These are phyloP conservation scores for Dactylellina leptospora DNA, from an alignment of 2,329 filamentous ascomycete species.

Conservation along the genomic window DNA sequence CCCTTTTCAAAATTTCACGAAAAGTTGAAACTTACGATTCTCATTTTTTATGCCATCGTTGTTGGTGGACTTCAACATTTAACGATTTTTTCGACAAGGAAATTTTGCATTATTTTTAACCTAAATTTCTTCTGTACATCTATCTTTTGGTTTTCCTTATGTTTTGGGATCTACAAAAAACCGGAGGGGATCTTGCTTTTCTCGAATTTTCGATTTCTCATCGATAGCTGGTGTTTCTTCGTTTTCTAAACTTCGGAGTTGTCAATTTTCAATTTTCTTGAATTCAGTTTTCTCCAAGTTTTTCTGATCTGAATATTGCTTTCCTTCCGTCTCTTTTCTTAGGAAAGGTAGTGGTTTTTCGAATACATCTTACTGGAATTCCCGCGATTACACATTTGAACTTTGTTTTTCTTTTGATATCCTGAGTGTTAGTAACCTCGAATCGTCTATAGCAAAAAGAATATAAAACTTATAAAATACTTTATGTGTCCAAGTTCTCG, in stretches of 20 bases:
- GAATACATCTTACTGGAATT: background rate
- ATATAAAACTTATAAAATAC: no score
- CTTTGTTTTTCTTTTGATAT: constrained; percentile 3
- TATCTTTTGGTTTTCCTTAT: constrained; percentile 12
- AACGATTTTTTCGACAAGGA: constrained; percentile 6
- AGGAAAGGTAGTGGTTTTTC: constrained; percentile 3
- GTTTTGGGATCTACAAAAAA: constrained; percentile 30
- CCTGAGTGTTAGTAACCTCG: no score
- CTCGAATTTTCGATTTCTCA: constrained; percentile 12
- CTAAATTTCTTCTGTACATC: constrained; percentile 8
- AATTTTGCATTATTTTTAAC: constrained; percentile 6
- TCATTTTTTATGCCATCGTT: constrained; percentile 2
- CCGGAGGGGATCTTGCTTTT: constrained; percentile 33
- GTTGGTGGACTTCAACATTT: background rate
- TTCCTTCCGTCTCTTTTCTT: constrained; percentile 7
- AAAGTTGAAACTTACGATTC: constrained; percentile 35
- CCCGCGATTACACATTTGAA: background rate
- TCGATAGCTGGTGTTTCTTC: background rate
- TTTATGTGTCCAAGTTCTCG: no score
- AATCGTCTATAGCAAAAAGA: no score
- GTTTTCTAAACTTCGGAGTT: constrained; percentile 21
- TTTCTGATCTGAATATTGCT: background rate
- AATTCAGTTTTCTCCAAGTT: no score
- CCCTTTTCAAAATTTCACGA: constrained; percentile 35
- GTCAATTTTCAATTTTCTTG: no score